These are phyloP conservation scores for Gryganskiella cystojenkinii DNA, from an alignment of 192 early-diverging fungal species.

Conservation along the genomic window DNA sequence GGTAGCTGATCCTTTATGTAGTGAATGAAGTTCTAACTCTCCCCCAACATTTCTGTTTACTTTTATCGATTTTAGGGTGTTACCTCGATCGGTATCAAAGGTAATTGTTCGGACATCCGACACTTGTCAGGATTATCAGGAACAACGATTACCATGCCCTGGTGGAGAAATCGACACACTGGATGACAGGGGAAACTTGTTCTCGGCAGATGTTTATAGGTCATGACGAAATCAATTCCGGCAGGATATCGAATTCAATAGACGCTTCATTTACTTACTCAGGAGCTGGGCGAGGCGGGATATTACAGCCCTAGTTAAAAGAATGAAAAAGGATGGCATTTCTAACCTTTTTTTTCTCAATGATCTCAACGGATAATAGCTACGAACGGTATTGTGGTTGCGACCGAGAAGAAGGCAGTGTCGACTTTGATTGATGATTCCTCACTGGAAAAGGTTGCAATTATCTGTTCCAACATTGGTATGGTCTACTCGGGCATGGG, in stretches of 20 bases:
- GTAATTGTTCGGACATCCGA: constrained; percentile 9
- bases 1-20: too few species aligned
- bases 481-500: constrained; percentile 99
- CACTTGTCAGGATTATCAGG: not conserved
- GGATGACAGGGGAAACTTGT: too few species aligned
- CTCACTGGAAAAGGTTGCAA: constrained; percentile 90
- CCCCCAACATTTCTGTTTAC: too few species aligned
- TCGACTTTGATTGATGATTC: constrained; percentile 94
- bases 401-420: constrained; percentile 96
- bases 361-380: constrained; percentile 60
- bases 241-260: too few species aligned
- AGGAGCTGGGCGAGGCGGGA: too few species aligned
- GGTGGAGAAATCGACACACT: too few species aligned
- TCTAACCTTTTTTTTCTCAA: not conserved
- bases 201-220: too few species aligned
- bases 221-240: too few species aligned
- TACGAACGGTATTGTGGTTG: constrained; percentile 97
- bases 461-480: constrained; percentile 93
- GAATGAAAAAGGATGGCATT: not conserved
- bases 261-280: too few species aligned
- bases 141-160: not conserved
- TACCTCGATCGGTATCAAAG: constrained; percentile 55
- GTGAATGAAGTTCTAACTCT: too few species aligned
- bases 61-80: constrained; percentile 34
- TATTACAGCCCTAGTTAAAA: too few species aligned